Evolutionary conservation across 345 rosid genomes (phyloP).

Genomic region (Boechera retrofracta): DNA sequence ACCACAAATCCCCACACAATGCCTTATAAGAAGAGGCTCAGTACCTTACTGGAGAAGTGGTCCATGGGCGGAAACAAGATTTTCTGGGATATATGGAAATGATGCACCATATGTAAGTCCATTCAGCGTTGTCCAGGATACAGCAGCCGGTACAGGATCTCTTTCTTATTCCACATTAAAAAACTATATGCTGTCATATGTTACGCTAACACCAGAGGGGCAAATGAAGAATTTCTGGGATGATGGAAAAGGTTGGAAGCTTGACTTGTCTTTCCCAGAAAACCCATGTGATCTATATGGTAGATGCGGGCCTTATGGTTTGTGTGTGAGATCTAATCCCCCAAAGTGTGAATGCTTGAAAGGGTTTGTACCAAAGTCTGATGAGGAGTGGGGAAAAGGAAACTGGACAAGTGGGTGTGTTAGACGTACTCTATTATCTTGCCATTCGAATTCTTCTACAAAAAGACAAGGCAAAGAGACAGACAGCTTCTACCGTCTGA

Average conservation of each 20-base stretch:
- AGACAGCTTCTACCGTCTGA: conserved; percentile 18
- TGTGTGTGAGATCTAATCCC: conserved; percentile 8
- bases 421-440: conserved; percentile 21
- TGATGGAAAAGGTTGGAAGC: conserved; percentile 2
- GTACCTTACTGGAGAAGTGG: conserved; percentile 34
- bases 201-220: conserved; percentile 12
- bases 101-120: conserved; percentile 25
- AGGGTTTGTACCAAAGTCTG: conserved; percentile 38
- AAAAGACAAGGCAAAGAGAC: not conserved
- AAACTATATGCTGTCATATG: conserved; percentile 4
- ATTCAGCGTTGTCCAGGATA: conserved; percentile 18
- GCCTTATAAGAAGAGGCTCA: conserved; percentile 32
- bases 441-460: conserved; percentile 2
- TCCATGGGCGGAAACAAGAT: conserved; percentile 38
- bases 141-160: conserved; percentile 22
- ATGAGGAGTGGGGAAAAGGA: conserved; percentile 22
- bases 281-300: conserved; percentile 30
- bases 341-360: conserved; percentile 31
- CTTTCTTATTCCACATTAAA: conserved; percentile 1
- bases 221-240: not conserved
- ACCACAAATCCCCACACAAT: conserved; percentile 43
- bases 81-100: conserved; percentile 20
- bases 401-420: conserved; percentile 38
- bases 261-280: not conserved
- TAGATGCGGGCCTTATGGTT: conserved; percentile 32